A percentile compares a stretch with the other conserved stretches of the same genome.
These are phyloP conservation scores for Dendrobium officinale DNA, from an alignment of 106 monocot species.

Conservation along the genomic window DNA sequence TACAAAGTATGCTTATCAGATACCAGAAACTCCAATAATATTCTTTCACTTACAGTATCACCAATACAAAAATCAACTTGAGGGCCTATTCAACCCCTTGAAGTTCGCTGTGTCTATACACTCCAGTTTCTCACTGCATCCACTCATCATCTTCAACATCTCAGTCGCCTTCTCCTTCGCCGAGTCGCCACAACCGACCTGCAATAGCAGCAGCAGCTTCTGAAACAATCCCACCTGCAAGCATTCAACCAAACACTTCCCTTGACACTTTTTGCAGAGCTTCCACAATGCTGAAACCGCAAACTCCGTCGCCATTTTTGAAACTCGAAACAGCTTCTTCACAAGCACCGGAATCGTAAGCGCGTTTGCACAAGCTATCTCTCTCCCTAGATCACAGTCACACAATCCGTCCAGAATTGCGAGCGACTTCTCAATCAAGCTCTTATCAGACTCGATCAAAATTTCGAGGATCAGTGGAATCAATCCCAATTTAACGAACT, in stretches of 20 bases:
- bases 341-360: conserved; percentile 37
- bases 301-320: conserved; percentile 33
- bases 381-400: conserved; percentile 10
- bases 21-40: too few relatives aligned
- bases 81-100: conserved; percentile 41
- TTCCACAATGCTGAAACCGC: conserved; percentile 38
- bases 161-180: conserved; percentile 53
- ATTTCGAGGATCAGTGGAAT: conserved; percentile 40
- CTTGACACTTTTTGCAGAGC: conserved; percentile 21
- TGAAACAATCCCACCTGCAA: conserved; percentile 55
- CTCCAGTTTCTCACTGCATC: conserved; percentile 23
- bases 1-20: too few relatives aligned
- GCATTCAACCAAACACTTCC: conserved; percentile 31
- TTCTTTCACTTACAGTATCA: too few relatives aligned
- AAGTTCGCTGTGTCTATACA: conserved; percentile 45
- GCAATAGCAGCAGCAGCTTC: conserved; percentile 63
- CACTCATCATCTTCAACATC: conserved; percentile 53
- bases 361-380: conserved; percentile 12
- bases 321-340: conserved; percentile 49
- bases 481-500: conserved; percentile 30
- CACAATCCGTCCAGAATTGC: conserved; percentile 26
- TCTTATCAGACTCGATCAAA: conserved; percentile 54
- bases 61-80: neutral
- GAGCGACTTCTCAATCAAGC: conserved; percentile 47
- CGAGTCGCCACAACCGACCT: conserved; percentile 37